Evolutionary conservation across 2,329 filamentous ascomycete species (phyloP).

Genomic region (Beauveria medogensis): DNA sequence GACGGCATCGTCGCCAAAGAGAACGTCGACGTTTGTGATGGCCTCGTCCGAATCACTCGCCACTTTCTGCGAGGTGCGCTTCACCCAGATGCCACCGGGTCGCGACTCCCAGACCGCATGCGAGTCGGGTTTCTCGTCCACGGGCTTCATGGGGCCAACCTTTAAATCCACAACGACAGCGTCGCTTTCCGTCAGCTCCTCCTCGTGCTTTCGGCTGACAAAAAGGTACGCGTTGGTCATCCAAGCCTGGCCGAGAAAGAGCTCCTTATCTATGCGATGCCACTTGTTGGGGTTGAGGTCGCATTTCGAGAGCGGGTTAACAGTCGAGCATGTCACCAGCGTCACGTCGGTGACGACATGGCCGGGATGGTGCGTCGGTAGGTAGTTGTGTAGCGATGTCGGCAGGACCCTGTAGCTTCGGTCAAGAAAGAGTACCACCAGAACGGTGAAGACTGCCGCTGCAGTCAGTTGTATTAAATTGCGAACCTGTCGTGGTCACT

Average conservation of each 20-base stretch:
- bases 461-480: slow-evolving; percentile 69
- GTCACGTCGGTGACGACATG: slow-evolving; percentile 80
- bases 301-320: slow-evolving; percentile 70
- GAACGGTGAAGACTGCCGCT: slow-evolving; percentile 56
- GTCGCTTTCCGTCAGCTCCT: slow-evolving; percentile 67
- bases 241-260: slow-evolving; percentile 70
- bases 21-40: slow-evolving; percentile 74
- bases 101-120: slow-evolving; percentile 70
- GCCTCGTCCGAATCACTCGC: slow-evolving; percentile 67
- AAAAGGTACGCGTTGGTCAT: slow-evolving; percentile 72
- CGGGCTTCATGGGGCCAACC: slow-evolving; percentile 66
- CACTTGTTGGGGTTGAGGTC: slow-evolving; percentile 63
- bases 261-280: slow-evolving; percentile 83
- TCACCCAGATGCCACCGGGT: slow-evolving; percentile 72
- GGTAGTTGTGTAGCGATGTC: slow-evolving; percentile 74
- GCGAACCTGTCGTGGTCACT: slow-evolving; percentile 37
- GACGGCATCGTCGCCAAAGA: slow-evolving; percentile 85
- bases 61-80: slow-evolving; percentile 62
- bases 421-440: slow-evolving; percentile 76
- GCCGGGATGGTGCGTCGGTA: slow-evolving; percentile 78
- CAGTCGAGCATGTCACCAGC: slow-evolving; percentile 63
- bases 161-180: slow-evolving; percentile 73
- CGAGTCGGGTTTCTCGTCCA: slow-evolving; percentile 29
- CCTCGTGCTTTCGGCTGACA: slow-evolving; percentile 76
- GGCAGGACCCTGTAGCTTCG: slow-evolving; percentile 82